Conservation (phyloP, 176 grass and related monocot genomes). For the Alloteropsis semialata region DNA sequence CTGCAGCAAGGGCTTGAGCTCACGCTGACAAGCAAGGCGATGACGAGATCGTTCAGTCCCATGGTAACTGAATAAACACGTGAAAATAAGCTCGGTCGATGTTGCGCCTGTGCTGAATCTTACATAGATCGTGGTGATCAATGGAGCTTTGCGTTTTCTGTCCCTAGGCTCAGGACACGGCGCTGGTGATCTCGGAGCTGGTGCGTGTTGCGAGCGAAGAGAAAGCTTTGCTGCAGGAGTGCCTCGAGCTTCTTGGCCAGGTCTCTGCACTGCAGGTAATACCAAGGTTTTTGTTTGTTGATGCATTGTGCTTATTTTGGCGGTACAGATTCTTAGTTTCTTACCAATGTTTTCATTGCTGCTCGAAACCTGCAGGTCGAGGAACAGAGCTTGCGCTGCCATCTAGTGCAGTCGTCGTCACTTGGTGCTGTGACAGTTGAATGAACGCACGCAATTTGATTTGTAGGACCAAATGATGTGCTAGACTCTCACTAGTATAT, state of each 20-base stretch:
- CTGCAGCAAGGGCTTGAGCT: slow-evolving; percentile 37
- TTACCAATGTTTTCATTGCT: background rate
- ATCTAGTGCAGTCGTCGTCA: slow-evolving; percentile 41
- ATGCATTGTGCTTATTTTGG: background rate
- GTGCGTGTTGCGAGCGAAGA: slow-evolving; percentile 28
- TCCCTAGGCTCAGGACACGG: slow-evolving; percentile 17
- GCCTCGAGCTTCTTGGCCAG: slow-evolving; percentile 28
- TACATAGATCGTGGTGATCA: background rate
- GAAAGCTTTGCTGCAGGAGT: slow-evolving; percentile 32
- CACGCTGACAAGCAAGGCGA: background rate
- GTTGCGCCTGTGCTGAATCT: background rate
- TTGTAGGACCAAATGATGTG: background rate
- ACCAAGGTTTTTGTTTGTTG: background rate
- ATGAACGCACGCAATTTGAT: background rate
- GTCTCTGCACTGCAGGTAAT: slow-evolving; percentile 43
- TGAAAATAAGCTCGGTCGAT: background rate
- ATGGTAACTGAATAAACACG: slow-evolving; percentile 2
- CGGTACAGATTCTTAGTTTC: background rate
- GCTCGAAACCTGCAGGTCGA: slow-evolving; percentile 28
- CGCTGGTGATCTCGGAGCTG: slow-evolving; percentile 27
- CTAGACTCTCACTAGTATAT: too few species aligned
- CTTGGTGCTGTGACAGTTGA: background rate
- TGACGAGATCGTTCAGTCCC: slow-evolving; percentile 1
- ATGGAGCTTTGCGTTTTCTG: background rate
- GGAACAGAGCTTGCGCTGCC: slow-evolving; percentile 59